Evolutionary conservation across 441 rosid genomes (phyloP).

Genomic region (Populus trichocarpa): DNA sequence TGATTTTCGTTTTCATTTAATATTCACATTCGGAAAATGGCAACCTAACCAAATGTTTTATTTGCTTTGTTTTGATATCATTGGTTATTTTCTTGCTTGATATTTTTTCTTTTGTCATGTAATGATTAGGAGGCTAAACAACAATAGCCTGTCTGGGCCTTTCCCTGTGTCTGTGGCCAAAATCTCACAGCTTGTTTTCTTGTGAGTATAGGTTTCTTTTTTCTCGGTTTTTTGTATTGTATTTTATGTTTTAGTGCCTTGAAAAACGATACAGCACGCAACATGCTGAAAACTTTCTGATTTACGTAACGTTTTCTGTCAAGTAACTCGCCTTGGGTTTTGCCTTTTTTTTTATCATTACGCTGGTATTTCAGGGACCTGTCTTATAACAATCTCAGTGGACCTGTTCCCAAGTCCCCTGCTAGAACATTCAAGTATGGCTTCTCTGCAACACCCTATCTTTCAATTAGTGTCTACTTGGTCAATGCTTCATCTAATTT

Average conservation of each 20-base stretch:
- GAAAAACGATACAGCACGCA: slow-evolving; percentile 14
- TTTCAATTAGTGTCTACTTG: slow-evolving; percentile 3
- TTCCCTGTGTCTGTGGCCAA: slow-evolving; percentile 72
- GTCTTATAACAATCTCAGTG: slow-evolving; percentile 84
- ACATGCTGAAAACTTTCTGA: not conserved
- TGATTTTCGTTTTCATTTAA: not conserved
- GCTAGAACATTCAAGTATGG: slow-evolving; percentile 74
- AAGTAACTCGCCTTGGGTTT: slow-evolving; percentile 5
- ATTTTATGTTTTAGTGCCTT: slow-evolving; percentile 14
- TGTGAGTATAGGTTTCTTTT: slow-evolving; percentile 51
- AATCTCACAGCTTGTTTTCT: slow-evolving; percentile 71
- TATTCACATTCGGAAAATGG: not conserved
- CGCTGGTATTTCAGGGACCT: slow-evolving; percentile 59
- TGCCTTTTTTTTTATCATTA: not conserved
- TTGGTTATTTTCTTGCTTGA: slow-evolving; percentile 19
- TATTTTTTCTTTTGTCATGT: slow-evolving; percentile 34
- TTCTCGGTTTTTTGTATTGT: not conserved
- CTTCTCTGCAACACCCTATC: slow-evolving; percentile 9
- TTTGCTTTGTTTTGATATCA: slow-evolving; percentile 1
- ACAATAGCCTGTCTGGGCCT: slow-evolving; percentile 83
- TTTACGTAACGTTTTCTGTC: not conserved
- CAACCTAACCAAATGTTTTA: not conserved
- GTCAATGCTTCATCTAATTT: slow-evolving; percentile 5
- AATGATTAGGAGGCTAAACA: slow-evolving; percentile 85
- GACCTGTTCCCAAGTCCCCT: slow-evolving; percentile 68